Evolutionary conservation across 176 grass and related monocot genomes (phyloP).

Genomic region (Oryza glaberrima): DNA sequence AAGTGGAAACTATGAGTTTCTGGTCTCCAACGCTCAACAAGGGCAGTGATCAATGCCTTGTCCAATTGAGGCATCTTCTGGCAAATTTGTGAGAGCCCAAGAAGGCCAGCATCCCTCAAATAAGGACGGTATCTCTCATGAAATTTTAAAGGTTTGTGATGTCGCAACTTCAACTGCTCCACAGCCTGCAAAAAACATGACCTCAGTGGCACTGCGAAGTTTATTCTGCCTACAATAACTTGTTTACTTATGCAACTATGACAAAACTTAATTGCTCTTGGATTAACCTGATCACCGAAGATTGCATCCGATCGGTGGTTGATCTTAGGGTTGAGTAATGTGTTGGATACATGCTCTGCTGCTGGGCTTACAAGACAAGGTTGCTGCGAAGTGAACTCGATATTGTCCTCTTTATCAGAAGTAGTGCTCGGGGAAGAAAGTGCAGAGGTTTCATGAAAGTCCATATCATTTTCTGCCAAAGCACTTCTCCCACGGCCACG

Average conservation of each 20-base stretch:
- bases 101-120: conserved; percentile 53
- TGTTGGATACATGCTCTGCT: conserved; percentile 30
- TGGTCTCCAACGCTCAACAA: conserved; percentile 70
- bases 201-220: conserved; percentile 1
- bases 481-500: conserved; percentile 25
- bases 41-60: conserved; percentile 67
- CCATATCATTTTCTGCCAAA: conserved; percentile 40
- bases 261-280: conserved; percentile 6
- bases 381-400: conserved; percentile 25
- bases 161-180: conserved; percentile 65
- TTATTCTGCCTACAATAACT: not conserved
- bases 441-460: conserved; percentile 30
- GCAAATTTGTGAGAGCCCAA: conserved; percentile 66
- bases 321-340: conserved; percentile 62
- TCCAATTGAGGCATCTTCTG: conserved; percentile 65
- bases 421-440: conserved; percentile 53
- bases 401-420: conserved; percentile 55
- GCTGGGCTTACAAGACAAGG: conserved; percentile 33
- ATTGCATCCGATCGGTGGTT: conserved; percentile 60
- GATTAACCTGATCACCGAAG: conserved; percentile 61
- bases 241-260: conserved; percentile 15
- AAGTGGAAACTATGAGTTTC: conserved; percentile 68
- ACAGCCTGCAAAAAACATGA: conserved; percentile 43
- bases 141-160: conserved; percentile 68
- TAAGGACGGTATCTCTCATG: conserved; percentile 64